These are phyloP conservation scores for Phragmites australis DNA, from an alignment of 176 grass and related monocot genomes.

Conservation along the genomic window DNA sequence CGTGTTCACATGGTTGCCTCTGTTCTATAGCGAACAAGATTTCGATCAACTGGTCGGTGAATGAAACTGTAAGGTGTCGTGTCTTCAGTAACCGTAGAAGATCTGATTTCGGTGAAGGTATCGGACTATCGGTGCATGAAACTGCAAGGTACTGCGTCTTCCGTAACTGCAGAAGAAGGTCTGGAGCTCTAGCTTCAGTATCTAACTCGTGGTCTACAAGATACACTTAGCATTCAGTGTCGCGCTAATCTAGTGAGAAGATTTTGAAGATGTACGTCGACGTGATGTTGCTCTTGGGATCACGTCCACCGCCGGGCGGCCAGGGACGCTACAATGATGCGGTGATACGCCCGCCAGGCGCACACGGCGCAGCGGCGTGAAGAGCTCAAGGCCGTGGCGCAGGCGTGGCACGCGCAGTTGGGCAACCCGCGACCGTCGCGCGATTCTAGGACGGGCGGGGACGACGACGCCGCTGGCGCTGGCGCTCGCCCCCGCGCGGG, in stretches of 20 bases:
- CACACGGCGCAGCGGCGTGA: too few species aligned
- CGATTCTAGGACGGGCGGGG: neutral
- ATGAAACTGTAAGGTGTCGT: too few species aligned
- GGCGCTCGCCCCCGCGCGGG: neutral
- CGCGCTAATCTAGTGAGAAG: neutral
- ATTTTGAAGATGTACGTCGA: neutral
- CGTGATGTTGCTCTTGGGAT: neutral
- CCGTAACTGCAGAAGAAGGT: neutral
- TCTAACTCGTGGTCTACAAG: neutral
- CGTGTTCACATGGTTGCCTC: too few species aligned
- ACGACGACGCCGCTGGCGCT: conserved; percentile 4
- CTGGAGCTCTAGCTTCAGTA: too few species aligned
- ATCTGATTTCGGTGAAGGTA: too few species aligned
- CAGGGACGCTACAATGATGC: too few species aligned
- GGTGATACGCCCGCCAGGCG: too few species aligned
- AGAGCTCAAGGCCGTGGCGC: conserved; percentile 81
- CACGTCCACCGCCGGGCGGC: too few species aligned
- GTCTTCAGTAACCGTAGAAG: too few species aligned
- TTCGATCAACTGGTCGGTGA: too few species aligned
- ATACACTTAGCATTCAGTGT: neutral
- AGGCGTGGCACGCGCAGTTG: conserved; percentile 80
- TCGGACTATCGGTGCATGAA: too few species aligned
- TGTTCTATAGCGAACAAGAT: too few species aligned
- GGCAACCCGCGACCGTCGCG: conserved; percentile 45
- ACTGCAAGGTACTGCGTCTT: neutral